These are phyloP conservation scores for Epithele typhae DNA, from an alignment of 768 basidiomycete species.

Conservation along the genomic window DNA sequence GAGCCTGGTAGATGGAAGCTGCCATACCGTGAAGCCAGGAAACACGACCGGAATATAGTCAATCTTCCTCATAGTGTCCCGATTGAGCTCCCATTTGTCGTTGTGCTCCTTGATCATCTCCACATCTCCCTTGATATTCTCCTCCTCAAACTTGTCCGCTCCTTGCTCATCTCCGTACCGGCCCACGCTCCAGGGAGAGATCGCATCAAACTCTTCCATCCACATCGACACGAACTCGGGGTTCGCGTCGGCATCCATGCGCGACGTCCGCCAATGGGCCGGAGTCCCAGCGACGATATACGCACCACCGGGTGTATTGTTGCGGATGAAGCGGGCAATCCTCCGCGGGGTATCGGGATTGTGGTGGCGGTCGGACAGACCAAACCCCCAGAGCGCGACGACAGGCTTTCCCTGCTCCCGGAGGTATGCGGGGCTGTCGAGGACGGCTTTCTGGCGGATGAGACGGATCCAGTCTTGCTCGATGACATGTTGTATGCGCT, in stretches of 20 bases:
- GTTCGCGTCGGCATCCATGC: constrained; percentile 65
- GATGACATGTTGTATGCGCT: constrained; percentile 61
- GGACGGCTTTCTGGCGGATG: constrained; percentile 49
- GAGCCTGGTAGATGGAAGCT: neutral
- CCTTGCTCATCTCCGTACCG: constrained; percentile 56
- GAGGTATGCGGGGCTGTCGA: constrained; percentile 73
- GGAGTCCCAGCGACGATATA: constrained; percentile 72
- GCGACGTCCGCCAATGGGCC: constrained; percentile 70
- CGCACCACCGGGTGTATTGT: constrained; percentile 64
- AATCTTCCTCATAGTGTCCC: constrained; percentile 38
- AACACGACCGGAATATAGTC: constrained; percentile 84
- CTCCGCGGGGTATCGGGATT: constrained; percentile 54
- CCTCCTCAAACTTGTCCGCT: constrained; percentile 59
- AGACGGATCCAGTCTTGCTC: constrained; percentile 76
- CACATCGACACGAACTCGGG: constrained; percentile 64
- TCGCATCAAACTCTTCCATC: constrained; percentile 74
- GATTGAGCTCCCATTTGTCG: constrained; percentile 28
- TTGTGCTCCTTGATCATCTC: constrained; percentile 51
- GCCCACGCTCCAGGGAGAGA: constrained; percentile 83
- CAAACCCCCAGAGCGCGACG: constrained; percentile 76
- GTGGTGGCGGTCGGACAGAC: constrained; percentile 58
- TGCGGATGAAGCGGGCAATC: constrained; percentile 54
- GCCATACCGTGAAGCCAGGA: constrained; percentile 64
- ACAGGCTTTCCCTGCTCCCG: constrained; percentile 67
- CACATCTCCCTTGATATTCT: constrained; percentile 60